Base-by-base conservation (phyloP, 2,329 filamentous ascomycete species). In the Fusarium sp. region DNA sequence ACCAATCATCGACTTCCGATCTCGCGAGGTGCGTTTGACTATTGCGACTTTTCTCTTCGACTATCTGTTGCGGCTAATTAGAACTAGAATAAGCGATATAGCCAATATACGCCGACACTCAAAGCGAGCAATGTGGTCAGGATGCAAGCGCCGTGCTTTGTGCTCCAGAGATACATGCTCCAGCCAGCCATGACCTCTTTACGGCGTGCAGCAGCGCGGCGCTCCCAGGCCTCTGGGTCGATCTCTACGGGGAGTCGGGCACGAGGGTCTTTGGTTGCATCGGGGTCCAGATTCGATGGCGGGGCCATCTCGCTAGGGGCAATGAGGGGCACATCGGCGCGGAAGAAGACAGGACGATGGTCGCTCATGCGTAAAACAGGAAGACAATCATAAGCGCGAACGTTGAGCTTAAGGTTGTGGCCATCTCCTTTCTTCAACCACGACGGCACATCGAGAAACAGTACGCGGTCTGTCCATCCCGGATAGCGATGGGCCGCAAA, bases 381-480 rank as follows among this genome's bases (percentile, higher is more conserved):
- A 29, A 98, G 84, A 18, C 92, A 89, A 18, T 89, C 86, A 79
- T 98, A 98, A 25, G 89, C 84, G 25, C 82, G 80, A n/a, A 93
- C 85, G 10, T 83, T 78, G 38, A 89, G 81, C 34, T 76, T 74
- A 12, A 73, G 73, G 7, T 68, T 57, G 49, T 62, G 20, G 58
- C 59, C 44, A 20, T 52, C 42, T 38, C 62, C 62, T 32, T 70
- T 78, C 75, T 79, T 79, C 42, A 84, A 77, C 86, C 87, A 90
- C 24, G 79, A 79, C 22, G 87, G 89, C 24, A 86, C 81, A 54
- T 91, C 88, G 5, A 95, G 84, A 79, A 90, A 98, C 22, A 98
- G 83, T 22, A 98, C 91, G 6, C 96, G 89, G 80, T 98, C 96
- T 75, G 94, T 97, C 96, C 95, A 98, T 76, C 91, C 91, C 2